Evolutionary conservation across 306 rosid genomes (phyloP).

Genomic region (Rosa chinensis): DNA sequence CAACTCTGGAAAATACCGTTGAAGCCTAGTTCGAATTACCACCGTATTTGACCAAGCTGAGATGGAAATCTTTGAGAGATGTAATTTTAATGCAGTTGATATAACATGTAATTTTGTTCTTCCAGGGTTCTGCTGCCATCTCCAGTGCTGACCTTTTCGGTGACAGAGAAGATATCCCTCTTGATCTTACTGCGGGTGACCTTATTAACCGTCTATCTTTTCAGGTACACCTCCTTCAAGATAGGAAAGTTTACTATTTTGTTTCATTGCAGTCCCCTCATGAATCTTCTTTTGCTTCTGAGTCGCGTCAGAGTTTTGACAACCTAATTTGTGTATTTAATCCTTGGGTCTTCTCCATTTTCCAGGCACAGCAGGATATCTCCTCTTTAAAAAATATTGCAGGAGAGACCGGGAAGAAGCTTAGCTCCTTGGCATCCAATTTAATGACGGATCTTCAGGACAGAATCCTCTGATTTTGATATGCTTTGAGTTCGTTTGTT

Average conservation of each 20-base stretch:
- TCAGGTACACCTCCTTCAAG: constrained; percentile 43
- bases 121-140: constrained; percentile 77
- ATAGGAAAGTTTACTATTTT: neutral
- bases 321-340: neutral
- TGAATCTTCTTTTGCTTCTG: neutral
- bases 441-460: constrained; percentile 86
- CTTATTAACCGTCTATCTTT: constrained; percentile 70
- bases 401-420: constrained; percentile 93
- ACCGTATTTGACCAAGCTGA: neutral
- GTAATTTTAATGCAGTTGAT: neutral
- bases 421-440: constrained; percentile 74
- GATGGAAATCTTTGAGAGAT: neutral
- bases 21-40: neutral
- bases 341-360: constrained; percentile 1
- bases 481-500: constrained; percentile 30
- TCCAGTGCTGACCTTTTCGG: constrained; percentile 93
- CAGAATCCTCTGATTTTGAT: constrained; percentile 68
- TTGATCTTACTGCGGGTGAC: constrained; percentile 65
- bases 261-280: neutral
- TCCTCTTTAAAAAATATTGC: constrained; percentile 83
- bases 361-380: constrained; percentile 84
- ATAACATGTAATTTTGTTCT: constrained; percentile 14
- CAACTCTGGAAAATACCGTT: neutral
- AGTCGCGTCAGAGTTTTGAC: neutral
- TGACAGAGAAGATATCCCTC: constrained; percentile 40